These are phyloP conservation scores for Myxozyma vanderwaltii DNA, from an alignment of 805 yeast genomes.

Conservation along the genomic window DNA sequence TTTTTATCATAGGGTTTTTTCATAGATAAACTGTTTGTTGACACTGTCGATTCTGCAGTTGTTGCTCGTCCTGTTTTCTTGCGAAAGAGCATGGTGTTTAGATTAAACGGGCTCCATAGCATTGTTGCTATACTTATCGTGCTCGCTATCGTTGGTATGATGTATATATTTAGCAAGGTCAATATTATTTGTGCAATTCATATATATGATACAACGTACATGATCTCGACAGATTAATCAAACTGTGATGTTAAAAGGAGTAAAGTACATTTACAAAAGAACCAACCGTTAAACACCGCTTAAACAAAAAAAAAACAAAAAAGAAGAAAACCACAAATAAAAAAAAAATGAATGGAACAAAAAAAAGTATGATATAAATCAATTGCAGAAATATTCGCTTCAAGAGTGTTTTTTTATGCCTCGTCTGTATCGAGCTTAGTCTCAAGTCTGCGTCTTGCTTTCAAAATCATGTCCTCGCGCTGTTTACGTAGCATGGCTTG, in stretches of 20 bases:
- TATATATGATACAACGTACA: too few relatives aligned
- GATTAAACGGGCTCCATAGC: constrained; percentile 45
- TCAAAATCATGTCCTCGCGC: constrained; percentile 59
- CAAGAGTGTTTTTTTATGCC: not conserved
- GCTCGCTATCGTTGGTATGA: not conserved
- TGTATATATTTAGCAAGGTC: too few relatives aligned
- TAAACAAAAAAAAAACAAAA: not conserved
- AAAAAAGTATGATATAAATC: too few relatives aligned
- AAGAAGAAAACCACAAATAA: not conserved
- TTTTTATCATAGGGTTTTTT: constrained; percentile 48
- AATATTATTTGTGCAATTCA: too few relatives aligned
- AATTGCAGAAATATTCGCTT: too few relatives aligned
- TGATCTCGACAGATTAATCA: too few relatives aligned
- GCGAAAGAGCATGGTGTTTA: constrained; percentile 54
- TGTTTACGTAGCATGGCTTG: constrained; percentile 50
- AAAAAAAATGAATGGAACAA: not conserved
- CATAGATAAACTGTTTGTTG: too few relatives aligned
- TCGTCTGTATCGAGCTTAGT: constrained; percentile 1
- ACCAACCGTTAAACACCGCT: not conserved
- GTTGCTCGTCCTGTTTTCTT: constrained; percentile 52
- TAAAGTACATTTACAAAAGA: not conserved
- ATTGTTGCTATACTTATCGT: constrained; percentile 24
- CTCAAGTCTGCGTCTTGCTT: constrained; percentile 60
- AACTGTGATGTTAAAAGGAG: too few relatives aligned
- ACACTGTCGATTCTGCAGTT: constrained; percentile 53